phyloP scores from a whole-genome alignment of 768 basidiomycete genomes.

The Amanita jacksonii region DNA sequence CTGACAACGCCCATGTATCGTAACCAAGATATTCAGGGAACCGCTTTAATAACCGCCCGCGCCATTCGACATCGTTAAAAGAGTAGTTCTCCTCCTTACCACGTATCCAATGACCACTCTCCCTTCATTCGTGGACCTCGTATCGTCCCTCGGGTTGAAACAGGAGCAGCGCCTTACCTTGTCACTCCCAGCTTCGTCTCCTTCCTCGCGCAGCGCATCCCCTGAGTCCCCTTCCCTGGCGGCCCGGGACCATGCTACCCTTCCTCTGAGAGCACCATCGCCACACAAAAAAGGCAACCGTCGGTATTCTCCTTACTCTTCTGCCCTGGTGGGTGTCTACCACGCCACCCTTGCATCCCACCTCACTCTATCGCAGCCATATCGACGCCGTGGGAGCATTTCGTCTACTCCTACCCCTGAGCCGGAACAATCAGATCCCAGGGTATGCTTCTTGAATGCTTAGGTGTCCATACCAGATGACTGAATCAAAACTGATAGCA shows the following conservation, averaged over 20 bases:
- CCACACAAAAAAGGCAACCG: constrained; percentile 26
- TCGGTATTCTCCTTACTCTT: constrained; percentile 43
- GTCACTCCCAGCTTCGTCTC: constrained; percentile 23
- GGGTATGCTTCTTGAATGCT: constrained; percentile 22
- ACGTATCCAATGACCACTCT: constrained; percentile 52
- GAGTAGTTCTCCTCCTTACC: constrained; percentile 27
- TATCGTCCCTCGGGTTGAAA: constrained; percentile 74
- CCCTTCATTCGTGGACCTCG: constrained; percentile 83
- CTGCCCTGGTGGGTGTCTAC: constrained; percentile 25
- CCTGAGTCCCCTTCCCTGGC: constrained; percentile 20
- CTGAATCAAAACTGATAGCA: constrained; percentile 4
- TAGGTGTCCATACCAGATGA: constrained; percentile 5
- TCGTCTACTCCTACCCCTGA: constrained; percentile 33
- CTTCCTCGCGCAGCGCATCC: constrained; percentile 34
- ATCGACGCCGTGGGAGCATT: constrained; percentile 35
- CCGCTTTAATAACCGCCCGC: constrained; percentile 31
- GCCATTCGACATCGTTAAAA: constrained; percentile 17
- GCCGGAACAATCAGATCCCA: constrained; percentile 27
- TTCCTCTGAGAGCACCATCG: constrained; percentile 30
- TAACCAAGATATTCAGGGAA: constrained; percentile 36
- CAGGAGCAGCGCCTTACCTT: constrained; percentile 26
- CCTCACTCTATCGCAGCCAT: constrained; percentile 21
- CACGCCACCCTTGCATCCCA: constrained; percentile 2
- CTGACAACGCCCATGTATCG: constrained; percentile 50
- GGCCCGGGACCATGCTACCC: constrained; percentile 35